These are phyloP conservation scores for Pisolithus marmoratus DNA, from an alignment of 768 basidiomycete species.

Conservation along the genomic window DNA sequence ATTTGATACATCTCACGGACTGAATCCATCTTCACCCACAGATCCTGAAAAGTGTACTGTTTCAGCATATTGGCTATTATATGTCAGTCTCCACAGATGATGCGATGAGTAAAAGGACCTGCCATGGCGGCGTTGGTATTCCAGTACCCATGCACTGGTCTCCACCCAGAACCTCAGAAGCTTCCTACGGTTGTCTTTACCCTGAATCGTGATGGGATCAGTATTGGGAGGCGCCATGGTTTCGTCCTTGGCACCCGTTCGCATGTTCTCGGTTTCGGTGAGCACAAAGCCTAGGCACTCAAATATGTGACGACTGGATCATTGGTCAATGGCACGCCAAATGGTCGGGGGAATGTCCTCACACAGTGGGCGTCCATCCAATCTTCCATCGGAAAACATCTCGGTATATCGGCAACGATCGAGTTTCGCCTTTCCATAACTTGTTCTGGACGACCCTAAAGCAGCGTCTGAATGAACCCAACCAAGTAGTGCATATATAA, in stretches of 20 bases:
- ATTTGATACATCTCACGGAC: slow-evolving; percentile 68
- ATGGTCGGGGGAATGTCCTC: slow-evolving; percentile 22
- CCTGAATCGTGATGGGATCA: slow-evolving; percentile 39
- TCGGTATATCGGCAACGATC: slow-evolving; percentile 49
- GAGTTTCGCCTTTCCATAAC: slow-evolving; percentile 64
- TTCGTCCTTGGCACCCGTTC: slow-evolving; percentile 31
- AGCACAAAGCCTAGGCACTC: slow-evolving; percentile 34
- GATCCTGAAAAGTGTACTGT: slow-evolving; percentile 33
- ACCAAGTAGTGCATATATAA: slow-evolving; percentile 6
- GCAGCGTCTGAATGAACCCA: neutral
- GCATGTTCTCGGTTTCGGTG: slow-evolving; percentile 11
- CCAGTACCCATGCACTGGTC: slow-evolving; percentile 56
- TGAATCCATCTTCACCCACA: slow-evolving; percentile 49
- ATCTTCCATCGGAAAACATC: slow-evolving; percentile 55
- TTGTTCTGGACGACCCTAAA: slow-evolving; percentile 69
- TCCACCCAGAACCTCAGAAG: slow-evolving; percentile 82
- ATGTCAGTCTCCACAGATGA: slow-evolving; percentile 8
- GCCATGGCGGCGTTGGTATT: slow-evolving; percentile 50
- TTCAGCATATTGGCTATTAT: slow-evolving; percentile 42
- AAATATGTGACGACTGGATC: slow-evolving; percentile 37
- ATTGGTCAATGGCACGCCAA: slow-evolving; percentile 6
- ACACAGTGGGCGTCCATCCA: slow-evolving; percentile 62
- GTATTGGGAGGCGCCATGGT: slow-evolving; percentile 52
- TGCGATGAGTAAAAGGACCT: slow-evolving; percentile 9
- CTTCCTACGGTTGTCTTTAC: slow-evolving; percentile 49